A percentile compares a stretch with the other conserved stretches of the same genome.
These are phyloP conservation scores for Rhizopogon sp. DNA, from an alignment of 768 basidiomycete species.

Conservation along the genomic window DNA sequence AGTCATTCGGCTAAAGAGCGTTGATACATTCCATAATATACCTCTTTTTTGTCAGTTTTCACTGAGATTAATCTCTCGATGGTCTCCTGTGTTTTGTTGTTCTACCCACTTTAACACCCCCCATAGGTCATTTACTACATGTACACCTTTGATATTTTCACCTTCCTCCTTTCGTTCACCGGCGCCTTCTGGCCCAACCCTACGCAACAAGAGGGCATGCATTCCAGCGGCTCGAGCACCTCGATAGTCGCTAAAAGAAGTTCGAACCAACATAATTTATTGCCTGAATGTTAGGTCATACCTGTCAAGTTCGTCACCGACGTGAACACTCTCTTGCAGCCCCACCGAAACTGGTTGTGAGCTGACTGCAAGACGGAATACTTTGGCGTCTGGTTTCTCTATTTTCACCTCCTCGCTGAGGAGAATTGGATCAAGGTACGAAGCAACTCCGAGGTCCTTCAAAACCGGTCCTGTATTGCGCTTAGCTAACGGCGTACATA, in stretches of 20 bases:
- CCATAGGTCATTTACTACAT: slow-evolving; percentile 32
- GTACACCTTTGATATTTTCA: slow-evolving; percentile 36
- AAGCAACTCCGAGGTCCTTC: slow-evolving; percentile 52
- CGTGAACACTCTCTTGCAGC: slow-evolving; percentile 49
- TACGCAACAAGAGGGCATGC: slow-evolving; percentile 50
- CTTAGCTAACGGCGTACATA: slow-evolving; percentile 1
- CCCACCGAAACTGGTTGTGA: not conserved
- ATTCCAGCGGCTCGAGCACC: slow-evolving; percentile 56
- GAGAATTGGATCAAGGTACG: slow-evolving; percentile 48
- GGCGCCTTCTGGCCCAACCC: slow-evolving; percentile 45
- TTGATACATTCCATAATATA: too few species aligned
- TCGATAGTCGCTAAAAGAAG: slow-evolving; percentile 51
- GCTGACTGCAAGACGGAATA: slow-evolving; percentile 46
- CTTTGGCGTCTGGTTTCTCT: slow-evolving; percentile 61
- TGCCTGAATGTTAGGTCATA: slow-evolving; percentile 25
- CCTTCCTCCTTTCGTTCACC: slow-evolving; percentile 37
- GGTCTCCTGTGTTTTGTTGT: slow-evolving; percentile 2
- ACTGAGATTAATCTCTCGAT: not conserved
- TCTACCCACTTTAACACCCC: slow-evolving; percentile 34
- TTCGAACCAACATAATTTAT: not conserved
- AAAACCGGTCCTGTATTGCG: slow-evolving; percentile 40
- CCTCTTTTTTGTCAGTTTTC: too few species aligned
- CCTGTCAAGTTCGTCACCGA: slow-evolving; percentile 73
- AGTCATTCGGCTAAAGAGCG: too few species aligned
- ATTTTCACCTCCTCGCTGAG: slow-evolving; percentile 65